Evolutionary conservation across 257 asterid species (phyloP).

Genomic region (Solanum virginianum): DNA sequence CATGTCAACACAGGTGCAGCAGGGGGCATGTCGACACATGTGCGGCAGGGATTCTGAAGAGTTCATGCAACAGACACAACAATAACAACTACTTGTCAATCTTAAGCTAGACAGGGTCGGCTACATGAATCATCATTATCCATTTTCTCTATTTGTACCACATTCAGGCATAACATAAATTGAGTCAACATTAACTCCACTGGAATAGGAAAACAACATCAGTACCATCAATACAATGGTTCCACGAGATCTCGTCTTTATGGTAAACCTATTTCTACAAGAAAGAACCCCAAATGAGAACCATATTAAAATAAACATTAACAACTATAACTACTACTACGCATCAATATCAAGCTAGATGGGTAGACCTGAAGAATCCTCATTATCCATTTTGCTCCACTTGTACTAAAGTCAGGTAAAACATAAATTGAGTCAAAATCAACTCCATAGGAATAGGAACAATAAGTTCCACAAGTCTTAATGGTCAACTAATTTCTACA

Average conservation of each 20-base stretch:
- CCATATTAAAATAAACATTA: background rate
- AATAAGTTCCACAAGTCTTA: background rate
- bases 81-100: background rate
- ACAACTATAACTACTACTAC: background rate
- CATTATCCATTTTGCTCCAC: background rate
- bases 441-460: background rate
- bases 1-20: background rate
- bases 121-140: background rate
- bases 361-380: background rate
- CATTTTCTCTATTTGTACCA: background rate
- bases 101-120: background rate
- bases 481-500: background rate
- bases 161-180: background rate
- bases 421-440: background rate
- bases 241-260: background rate
- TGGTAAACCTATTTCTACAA: background rate
- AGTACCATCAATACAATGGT: background rate
- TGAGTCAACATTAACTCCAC: background rate
- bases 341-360: background rate
- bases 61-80: background rate
- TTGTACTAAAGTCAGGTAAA: background rate
- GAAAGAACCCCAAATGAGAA: background rate
- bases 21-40: background rate
- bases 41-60: background rate
- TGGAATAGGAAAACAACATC: background rate